Evolutionary conservation across 441 rosid genomes (phyloP).

Genomic region (Gossypium schwendimanii): DNA sequence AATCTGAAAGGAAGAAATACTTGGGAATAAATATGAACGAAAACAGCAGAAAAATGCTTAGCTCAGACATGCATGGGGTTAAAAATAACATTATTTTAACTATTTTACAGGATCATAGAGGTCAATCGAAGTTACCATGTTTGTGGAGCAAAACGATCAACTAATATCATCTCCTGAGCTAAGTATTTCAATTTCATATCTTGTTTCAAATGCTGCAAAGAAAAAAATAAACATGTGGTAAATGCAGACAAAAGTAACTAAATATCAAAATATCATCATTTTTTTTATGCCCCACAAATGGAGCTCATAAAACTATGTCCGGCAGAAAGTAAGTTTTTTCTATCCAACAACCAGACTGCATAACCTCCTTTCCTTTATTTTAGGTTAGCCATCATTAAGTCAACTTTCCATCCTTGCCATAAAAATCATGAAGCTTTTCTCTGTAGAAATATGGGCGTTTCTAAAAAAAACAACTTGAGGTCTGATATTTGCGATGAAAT

Average conservation of each 20-base stretch:
- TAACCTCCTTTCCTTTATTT: neutral
- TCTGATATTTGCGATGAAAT: neutral
- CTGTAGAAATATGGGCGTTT: neutral
- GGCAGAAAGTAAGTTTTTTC: neutral
- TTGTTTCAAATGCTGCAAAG: slow-evolving; percentile 80
- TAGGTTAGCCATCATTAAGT: neutral
- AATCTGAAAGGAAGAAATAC: neutral
- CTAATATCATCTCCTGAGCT: slow-evolving; percentile 68
- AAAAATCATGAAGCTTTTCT: neutral
- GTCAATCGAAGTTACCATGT: slow-evolving; percentile 55
- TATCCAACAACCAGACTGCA: neutral
- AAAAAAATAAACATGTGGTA: neutral
- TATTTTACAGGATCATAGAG: neutral
- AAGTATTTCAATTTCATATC: slow-evolving; percentile 85
- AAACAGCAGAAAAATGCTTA: neutral
- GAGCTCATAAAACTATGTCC: neutral
- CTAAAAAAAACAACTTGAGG: neutral
- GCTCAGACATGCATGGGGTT: neutral
- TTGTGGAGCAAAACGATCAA: slow-evolving; percentile 89
- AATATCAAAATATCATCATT: neutral
- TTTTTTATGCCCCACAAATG: neutral
- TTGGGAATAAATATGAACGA: neutral
- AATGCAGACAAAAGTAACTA: neutral
- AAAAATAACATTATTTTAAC: neutral
- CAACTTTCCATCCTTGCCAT: neutral